Evolutionary conservation across 768 basidiomycete species (phyloP).

Genomic region (Tricholoma hemisulphureum): DNA sequence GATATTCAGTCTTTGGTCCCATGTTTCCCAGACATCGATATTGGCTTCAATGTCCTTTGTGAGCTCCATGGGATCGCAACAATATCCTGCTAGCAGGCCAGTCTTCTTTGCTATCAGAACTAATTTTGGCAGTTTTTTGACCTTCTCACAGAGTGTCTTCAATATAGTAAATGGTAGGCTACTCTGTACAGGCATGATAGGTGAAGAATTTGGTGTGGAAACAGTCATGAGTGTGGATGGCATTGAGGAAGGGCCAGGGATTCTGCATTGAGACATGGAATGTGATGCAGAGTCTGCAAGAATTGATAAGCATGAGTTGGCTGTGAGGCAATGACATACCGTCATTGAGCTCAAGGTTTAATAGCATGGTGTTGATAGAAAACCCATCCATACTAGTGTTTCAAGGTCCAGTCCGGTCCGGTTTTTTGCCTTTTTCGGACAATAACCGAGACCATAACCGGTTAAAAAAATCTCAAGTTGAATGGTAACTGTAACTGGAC

Average conservation of each 20-base stretch:
- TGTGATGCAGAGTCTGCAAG: neutral
- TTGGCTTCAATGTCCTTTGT: neutral
- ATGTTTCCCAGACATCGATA: neutral
- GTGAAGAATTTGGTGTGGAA: neutral
- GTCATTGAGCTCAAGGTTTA: neutral
- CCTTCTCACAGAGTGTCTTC: neutral
- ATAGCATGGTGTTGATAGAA: neutral
- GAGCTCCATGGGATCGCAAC: too few relatives aligned
- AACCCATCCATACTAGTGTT: neutral
- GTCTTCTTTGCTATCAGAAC: neutral
- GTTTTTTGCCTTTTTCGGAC: too few relatives aligned
- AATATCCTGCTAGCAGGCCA: neutral
- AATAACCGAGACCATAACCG: too few relatives aligned
- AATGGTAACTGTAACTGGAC: too few relatives aligned
- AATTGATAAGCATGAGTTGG: neutral
- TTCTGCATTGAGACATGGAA: neutral
- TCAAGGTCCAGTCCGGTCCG: too few relatives aligned
- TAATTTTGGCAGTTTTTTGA: neutral
- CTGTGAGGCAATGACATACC: neutral
- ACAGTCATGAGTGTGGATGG: neutral
- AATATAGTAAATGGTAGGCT: neutral
- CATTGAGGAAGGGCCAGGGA: neutral
- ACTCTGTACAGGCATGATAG: neutral
- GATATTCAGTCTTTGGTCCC: neutral
- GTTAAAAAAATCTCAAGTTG: too few relatives aligned